Evolutionary conservation across 768 basidiomycete genomes (phyloP), one percentile per base, ranked within the genome.

Genomic region (Multifurca ochricompacta): DNA sequence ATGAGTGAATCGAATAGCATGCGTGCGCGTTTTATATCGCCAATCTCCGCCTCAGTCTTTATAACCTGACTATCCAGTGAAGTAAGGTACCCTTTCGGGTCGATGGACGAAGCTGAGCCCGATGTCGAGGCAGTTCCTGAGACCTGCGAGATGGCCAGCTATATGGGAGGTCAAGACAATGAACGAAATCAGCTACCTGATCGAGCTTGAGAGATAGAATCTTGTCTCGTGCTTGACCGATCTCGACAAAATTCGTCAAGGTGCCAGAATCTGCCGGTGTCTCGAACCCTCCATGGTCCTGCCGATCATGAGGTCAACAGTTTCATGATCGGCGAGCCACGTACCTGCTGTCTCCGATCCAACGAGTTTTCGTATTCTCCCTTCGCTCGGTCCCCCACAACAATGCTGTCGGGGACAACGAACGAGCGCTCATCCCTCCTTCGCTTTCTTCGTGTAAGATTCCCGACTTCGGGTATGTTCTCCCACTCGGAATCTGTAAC

Each of bases 71-170:
- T 91, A 62, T 97, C 87, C 50, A 98, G 79, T 10, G 91, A 94
- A 0, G 95, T 98, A 48, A 99, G 81, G 69, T 98, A 99, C n/a
- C 95, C 95, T 69, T 93, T 92, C 1, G 96, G 94, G 64, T 99
- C 96, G 31, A 99, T 84, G 8, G 89, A 89, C 1, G 93, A 88
- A 6, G 91, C 80, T 1, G 81, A 76, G 14, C 91, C 91, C 18
- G 85, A 85, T 2, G 76, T 72, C 2, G 78, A 75, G 0, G 87
- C 78, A 32, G 84, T 84, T 43, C 80, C 84, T 14, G 86, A 88
- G 16, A 86, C 79, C 83, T 86, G 56, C 21, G 18, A 18, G 14
- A 40, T 11, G 11, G 45, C 44, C 18, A 52, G 28, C 25, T 10
- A 1, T 39, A 41, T n/a, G 41, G 5, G 6, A 32, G n/a, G 31